Conservation (phyloP, 2,329 filamentous ascomycete species). For the Aspergillus japonicus region DNA sequence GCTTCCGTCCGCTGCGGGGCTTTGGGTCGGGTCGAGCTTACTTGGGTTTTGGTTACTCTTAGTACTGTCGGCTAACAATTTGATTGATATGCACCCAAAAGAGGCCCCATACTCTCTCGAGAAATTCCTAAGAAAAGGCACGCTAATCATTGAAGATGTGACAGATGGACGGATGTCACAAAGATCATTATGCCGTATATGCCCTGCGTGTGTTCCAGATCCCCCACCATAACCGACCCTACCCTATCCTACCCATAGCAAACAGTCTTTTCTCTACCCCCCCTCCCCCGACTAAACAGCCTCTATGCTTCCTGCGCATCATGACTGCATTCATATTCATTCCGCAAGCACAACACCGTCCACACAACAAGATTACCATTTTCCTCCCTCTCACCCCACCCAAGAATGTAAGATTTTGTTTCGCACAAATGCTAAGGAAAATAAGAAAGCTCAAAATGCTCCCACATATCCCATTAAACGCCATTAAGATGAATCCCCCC, state of each 20-base stretch:
- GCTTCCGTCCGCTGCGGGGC: constrained; percentile 7
- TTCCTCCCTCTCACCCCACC: not conserved
- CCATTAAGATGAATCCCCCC: not conserved
- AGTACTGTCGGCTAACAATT: too few species aligned
- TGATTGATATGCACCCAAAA: too few species aligned
- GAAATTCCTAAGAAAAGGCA: too few species aligned
- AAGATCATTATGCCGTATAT: not conserved
- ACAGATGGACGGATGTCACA: not conserved
- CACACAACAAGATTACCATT: not conserved
- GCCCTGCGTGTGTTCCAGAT: not conserved
- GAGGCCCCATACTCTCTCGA: too few species aligned
- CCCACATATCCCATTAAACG: not conserved
- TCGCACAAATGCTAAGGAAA: not conserved
- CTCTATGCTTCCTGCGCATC: constrained; percentile 1
- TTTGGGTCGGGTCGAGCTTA: not conserved
- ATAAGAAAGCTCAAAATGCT: not conserved
- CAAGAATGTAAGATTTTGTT: not conserved
- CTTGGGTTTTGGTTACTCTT: not conserved
- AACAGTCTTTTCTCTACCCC: not conserved
- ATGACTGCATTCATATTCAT: not conserved
- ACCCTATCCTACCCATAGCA: not conserved
- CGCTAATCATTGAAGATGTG: not conserved
- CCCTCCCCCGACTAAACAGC: not conserved
- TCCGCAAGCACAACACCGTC: not conserved
- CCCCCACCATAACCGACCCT: not conserved